These are phyloP conservation scores for Xylariaceae sp. DNA, from an alignment of 2,329 filamentous ascomycete species.

Conservation along the genomic window DNA sequence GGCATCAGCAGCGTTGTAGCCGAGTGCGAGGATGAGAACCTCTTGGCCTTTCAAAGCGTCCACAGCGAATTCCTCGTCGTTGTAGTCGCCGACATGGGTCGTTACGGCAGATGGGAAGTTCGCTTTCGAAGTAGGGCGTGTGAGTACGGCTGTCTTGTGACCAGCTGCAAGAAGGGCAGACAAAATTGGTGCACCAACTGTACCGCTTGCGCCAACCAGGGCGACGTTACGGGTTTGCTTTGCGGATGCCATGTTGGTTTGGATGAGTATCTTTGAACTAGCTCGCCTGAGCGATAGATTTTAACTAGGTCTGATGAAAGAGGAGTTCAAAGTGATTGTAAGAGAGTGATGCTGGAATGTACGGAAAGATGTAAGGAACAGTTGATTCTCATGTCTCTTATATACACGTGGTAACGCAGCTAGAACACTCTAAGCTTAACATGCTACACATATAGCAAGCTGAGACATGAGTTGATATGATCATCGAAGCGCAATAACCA, in stretches of 20 bases:
- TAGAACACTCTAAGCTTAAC: no score
- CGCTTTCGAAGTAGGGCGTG: conserved; percentile 37
- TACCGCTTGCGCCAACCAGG: conserved; percentile 39
- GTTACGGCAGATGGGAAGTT: conserved; percentile 30
- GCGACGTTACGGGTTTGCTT: conserved; percentile 31
- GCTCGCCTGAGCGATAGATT: not conserved
- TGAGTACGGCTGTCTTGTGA: conserved; percentile 44
- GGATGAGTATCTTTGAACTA: not conserved
- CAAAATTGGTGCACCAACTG: conserved; percentile 40
- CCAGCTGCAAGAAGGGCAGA: conserved; percentile 37
- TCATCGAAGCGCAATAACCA: no score
- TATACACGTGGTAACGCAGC: no score
- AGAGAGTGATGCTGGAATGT: not conserved
- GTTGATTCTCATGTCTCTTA: not conserved
- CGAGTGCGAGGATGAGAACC: conserved; percentile 42
- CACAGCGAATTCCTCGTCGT: conserved; percentile 37
- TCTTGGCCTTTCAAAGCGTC: conserved; percentile 43
- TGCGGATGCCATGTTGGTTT: conserved; percentile 22
- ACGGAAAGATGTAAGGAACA: not conserved
- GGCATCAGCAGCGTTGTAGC: conserved; percentile 29
- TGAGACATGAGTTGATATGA: no score
- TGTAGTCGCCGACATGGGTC: conserved; percentile 32
- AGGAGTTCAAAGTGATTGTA: not conserved
- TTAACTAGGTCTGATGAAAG: not conserved
- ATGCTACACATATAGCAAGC: no score